Evolutionary conservation across 1,284 basidiomycete genomes (phyloP), one percentile per base, ranked within the genome.

Genomic region (Sphagnurus paluster): DNA sequence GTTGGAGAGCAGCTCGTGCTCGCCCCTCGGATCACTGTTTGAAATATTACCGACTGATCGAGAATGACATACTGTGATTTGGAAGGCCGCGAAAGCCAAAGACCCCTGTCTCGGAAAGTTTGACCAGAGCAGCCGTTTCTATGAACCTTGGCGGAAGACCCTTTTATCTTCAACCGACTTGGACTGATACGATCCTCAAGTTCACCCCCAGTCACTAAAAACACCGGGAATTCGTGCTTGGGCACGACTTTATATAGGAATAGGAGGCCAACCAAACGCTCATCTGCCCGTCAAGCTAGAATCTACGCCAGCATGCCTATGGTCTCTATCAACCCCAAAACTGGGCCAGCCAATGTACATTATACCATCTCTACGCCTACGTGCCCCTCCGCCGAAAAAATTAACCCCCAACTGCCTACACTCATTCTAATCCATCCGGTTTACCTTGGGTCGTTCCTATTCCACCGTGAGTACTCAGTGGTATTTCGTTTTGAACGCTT

Each of bases 351-450:
- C 14, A 50, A 52, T 10, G 53, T 68, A 49, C 48, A 57, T 44
- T 69, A 70, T 43, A 62, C 59, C 11, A 66, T 69, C 30, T 64
- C 64, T 11, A 70, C 67, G 2, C 68, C 68, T 2, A 52, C 55
- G 16, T 50, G 49, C 10, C 39, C 57, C 8, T 59, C 56, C 37
- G 62, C 65, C 4, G 41, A 59, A 14, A 39, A 26, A 13, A 67
- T 69, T 40, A 60, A 65, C 42, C 50, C 50, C 10, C 50, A 46
- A 11, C 52, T 67, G 0, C 67, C 68, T 2, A 67, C 62, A 10
- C 42, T 67, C 11, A 44, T 70, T 8, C 60, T 68, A 33, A 38
- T 69, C 14, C 68, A 70, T 43, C 63, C 67, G 10, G 61, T 66
- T 1, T 69, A 66, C 43, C 37, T 65, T 13, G 58, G 50, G 0